These are phyloP conservation scores for Heterobasidion occidentale DNA, from an alignment of 1,284 basidiomycete genomes.

Conservation along the genomic window DNA sequence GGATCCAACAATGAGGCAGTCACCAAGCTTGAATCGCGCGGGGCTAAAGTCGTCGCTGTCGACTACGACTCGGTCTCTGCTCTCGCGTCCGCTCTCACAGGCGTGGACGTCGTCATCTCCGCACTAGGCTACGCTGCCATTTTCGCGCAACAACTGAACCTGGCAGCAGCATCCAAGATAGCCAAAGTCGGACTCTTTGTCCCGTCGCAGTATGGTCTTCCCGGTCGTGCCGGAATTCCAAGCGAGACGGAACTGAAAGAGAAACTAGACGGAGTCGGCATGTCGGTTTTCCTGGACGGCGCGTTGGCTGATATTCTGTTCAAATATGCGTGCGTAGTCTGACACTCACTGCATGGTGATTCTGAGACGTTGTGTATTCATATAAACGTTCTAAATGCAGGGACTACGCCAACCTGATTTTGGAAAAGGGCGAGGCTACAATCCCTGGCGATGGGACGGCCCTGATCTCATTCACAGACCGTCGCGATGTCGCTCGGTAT, in stretches of 20 bases:
- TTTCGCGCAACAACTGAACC: not conserved
- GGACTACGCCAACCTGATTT: not conserved
- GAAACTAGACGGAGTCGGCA: not conserved
- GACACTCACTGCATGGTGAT: not conserved
- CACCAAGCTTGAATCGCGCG: not conserved
- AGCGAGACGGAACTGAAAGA: not conserved
- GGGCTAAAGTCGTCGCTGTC: not conserved
- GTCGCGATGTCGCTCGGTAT: not conserved
- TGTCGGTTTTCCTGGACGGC: not conserved
- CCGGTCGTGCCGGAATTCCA: not conserved
- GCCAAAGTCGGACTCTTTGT: not conserved
- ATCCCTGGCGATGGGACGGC: not conserved
- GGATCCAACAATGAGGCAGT: not conserved
- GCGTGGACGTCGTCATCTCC: not conserved
- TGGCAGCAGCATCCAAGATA: not conserved
- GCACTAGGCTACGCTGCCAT: not conserved
- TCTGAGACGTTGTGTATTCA: not conserved
- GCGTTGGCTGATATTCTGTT: not conserved
- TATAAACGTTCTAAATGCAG: not conserved
- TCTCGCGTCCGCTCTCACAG: not conserved
- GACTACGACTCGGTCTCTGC: not conserved
- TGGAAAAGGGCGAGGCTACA: not conserved
- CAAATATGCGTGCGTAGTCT: not conserved
- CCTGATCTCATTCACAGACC: not conserved
- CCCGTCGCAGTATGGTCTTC: not conserved